Percentiles rank a stretch among this genome's conserved stretches.
phyloP scores from a whole-genome alignment of 768 basidiomycete genomes.

The Mycena epipterygia region DNA sequence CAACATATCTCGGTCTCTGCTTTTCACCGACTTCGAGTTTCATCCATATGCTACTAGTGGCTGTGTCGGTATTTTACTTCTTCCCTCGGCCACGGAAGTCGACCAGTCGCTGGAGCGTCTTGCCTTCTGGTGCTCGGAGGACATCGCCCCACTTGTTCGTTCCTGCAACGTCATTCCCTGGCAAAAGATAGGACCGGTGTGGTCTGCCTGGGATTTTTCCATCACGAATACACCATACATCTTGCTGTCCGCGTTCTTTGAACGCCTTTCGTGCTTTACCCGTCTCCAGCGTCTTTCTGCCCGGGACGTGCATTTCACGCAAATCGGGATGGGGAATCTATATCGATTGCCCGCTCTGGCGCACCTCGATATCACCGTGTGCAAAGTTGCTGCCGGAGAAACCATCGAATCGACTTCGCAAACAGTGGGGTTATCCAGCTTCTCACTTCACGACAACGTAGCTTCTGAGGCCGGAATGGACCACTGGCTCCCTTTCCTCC shows the following conservation, averaged over 20 bases:
- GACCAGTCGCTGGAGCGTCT: neutral
- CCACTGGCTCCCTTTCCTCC: neutral
- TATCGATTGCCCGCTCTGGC: neutral
- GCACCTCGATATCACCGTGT: neutral
- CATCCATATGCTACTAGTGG: neutral
- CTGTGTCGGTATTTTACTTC: neutral
- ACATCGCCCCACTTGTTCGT: neutral
- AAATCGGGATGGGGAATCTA: neutral
- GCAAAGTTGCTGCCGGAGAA: neutral
- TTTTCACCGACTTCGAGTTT: constrained; percentile 14
- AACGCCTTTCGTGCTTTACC: neutral
- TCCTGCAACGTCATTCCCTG: neutral
- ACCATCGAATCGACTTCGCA: neutral
- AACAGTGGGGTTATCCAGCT: neutral
- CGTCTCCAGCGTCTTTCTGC: neutral
- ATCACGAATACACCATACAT: neutral
- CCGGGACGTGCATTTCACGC: neutral
- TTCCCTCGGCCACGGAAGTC: neutral
- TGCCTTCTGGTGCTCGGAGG: constrained; percentile 5
- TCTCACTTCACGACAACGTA: neutral
- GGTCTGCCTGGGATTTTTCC: neutral
- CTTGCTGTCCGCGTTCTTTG: neutral
- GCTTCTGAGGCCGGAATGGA: neutral
- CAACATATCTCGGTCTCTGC: neutral
- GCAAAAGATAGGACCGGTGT: too few relatives aligned